Evolutionary conservation across 1,284 basidiomycete species (phyloP), one percentile per base, ranked within the genome.

Genomic region (Stereum hirsutum): DNA sequence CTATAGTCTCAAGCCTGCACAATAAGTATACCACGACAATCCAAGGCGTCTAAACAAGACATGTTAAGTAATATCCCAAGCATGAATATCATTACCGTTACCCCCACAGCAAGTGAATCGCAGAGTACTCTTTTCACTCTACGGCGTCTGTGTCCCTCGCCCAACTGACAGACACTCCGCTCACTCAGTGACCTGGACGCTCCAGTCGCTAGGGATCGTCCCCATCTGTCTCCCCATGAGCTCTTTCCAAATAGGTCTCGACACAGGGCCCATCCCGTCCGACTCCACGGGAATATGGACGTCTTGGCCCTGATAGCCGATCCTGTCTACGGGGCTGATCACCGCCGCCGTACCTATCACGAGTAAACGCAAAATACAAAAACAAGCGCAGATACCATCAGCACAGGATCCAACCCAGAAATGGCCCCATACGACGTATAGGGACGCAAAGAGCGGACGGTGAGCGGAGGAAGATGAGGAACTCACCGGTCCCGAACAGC

Each of bases 171-270:
- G n/a, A n/a, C n/a, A n/a, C n/a, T n/a, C n/a, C n/a, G n/a, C n/a
- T n/a, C n/a, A n/a, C n/a, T n/a, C n/a, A n/a, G n/a, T n/a, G n/a
- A n/a, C n/a, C n/a, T n/a, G n/a, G 19, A 39, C 37, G 19, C 37
- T 39, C 37, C 37, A 39, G 15, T 39, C 37, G 21, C 37, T 39
- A 17, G 37, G 37, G n/a, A 94, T 85, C 56, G 70, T 68, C 5
- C 96, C 95, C 46, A 82, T 85, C 68, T 99, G 96, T 51, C 93
- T 86, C 4, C 84, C 90, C n/a, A 81, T 77, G 37, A 99, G 77
- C 56, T 90, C 79, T 48, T 78, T 79, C 72, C 93, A 83, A 52
- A 97, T 72, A 2, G 81, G 78, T 48, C 81, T 75, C 34, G 93
- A 88, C 21, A 99, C 70, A 0, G 81, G 79, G 0, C 93, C 94